phyloP scores from a whole-genome alignment of 1,284 basidiomycete genomes.

The Meira nashicola region DNA sequence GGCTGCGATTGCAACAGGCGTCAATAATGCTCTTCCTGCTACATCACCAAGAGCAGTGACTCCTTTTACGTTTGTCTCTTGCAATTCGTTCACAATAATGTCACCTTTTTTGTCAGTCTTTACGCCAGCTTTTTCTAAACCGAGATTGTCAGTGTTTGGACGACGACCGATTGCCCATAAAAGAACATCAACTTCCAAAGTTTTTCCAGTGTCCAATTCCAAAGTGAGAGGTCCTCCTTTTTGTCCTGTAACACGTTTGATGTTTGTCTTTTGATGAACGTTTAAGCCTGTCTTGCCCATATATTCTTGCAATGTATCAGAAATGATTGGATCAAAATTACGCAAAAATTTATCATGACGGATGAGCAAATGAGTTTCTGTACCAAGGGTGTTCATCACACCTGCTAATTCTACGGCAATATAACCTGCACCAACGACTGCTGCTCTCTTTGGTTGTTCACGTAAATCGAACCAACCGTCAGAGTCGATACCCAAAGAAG shows the following conservation, averaged over 20 bases:
- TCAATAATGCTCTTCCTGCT: conserved; percentile 82
- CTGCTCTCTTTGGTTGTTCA: conserved; percentile 85
- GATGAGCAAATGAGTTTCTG: conserved; percentile 87
- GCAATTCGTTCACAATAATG: conserved; percentile 83
- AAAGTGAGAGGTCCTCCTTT: conserved; percentile 44
- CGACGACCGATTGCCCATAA: conserved; percentile 93
- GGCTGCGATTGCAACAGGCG: conserved; percentile 97
- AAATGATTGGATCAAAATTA: conserved; percentile 82
- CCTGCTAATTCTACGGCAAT: conserved; percentile 75
- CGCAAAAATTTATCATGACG: conserved; percentile 83
- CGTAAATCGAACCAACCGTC: conserved; percentile 94
- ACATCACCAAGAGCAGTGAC: conserved; percentile 88
- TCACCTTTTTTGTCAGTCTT: conserved; percentile 73
- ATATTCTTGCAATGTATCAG: conserved; percentile 83
- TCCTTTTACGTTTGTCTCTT: conserved; percentile 64
- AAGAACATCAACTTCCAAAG: conserved; percentile 77
- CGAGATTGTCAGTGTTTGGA: conserved; percentile 72
- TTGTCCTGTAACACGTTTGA: conserved; percentile 67
- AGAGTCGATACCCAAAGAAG: conserved; percentile 80
- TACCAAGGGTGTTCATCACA: conserved; percentile 48
- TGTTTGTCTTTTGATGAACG: conserved; percentile 73
- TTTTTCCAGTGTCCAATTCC: conserved; percentile 60
- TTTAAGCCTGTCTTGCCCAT: conserved; percentile 88
- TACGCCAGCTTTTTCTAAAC: conserved; percentile 73
- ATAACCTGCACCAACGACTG: conserved; percentile 92